These are phyloP conservation scores for Verticillium dahliae DNA, from an alignment of 2,329 filamentous ascomycete genomes.

Conservation along the genomic window DNA sequence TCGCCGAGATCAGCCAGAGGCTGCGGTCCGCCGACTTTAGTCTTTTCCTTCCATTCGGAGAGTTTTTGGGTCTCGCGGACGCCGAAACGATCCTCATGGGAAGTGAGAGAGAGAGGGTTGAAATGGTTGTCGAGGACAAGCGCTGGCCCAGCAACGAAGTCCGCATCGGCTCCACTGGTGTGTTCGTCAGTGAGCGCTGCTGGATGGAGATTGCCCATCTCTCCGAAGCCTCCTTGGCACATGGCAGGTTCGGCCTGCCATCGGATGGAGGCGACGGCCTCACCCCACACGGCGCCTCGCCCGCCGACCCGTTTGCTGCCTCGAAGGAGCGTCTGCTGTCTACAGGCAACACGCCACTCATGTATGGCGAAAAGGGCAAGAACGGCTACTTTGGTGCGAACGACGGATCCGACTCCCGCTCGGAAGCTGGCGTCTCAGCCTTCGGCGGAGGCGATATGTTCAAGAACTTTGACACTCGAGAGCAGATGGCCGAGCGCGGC, in stretches of 20 bases:
- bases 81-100: slow-evolving; percentile 80
- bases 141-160: slow-evolving; percentile 92
- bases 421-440: slow-evolving; percentile 86
- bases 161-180: slow-evolving; percentile 80
- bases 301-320: slow-evolving; percentile 51
- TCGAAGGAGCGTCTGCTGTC: slow-evolving; percentile 56
- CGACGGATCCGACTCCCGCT: slow-evolving; percentile 74
- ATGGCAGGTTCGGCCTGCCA: slow-evolving; percentile 43
- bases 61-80: slow-evolving; percentile 87
- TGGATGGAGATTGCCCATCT: slow-evolving; percentile 87
- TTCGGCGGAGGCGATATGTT: slow-evolving; percentile 96
- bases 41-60: slow-evolving; percentile 88
- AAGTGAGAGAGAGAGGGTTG: slow-evolving; percentile 85
- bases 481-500: slow-evolving; percentile 91
- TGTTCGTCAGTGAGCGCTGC: slow-evolving; percentile 92
- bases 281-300: slow-evolving; percentile 38
- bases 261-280: slow-evolving; percentile 53
- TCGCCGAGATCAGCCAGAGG: slow-evolving; percentile 93
- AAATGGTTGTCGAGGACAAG: slow-evolving; percentile 86
- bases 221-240: slow-evolving; percentile 51
- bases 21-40: slow-evolving; percentile 92
- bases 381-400: slow-evolving; percentile 73
- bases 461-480: slow-evolving; percentile 86
- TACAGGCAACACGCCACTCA: slow-evolving; percentile 48
- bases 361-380: slow-evolving; percentile 67